phyloP scores from a whole-genome alignment of 495 filamentous ascomycete species.

The Neurospora sp. region DNA sequence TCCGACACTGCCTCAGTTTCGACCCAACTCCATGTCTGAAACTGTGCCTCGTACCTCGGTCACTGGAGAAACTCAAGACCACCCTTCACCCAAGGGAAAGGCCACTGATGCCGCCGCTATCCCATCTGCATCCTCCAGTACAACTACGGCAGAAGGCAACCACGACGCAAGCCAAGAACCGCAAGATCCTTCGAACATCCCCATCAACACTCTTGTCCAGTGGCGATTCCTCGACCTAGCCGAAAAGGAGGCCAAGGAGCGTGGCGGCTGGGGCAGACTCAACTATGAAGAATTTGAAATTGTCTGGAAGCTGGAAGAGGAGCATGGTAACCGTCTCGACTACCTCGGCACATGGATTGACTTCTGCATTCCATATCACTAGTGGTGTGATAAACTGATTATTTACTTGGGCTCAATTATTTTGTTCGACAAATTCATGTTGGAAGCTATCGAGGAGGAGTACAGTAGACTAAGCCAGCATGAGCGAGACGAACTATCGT shows the following conservation, averaged over 20 bases:
- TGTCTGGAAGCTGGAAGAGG: constrained; percentile 55
- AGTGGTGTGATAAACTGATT: neutral
- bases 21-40: constrained; percentile 20
- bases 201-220: constrained; percentile 26
- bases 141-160: neutral
- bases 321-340: constrained; percentile 44
- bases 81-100: neutral
- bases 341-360: constrained; percentile 83
- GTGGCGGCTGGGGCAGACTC: constrained; percentile 65
- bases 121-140: neutral
- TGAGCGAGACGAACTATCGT: neutral
- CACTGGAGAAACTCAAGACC: neutral
- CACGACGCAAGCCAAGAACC: neutral
- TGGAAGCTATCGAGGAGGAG: neutral
- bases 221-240: constrained; percentile 52
- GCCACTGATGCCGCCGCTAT: neutral
- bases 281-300: constrained; percentile 63
- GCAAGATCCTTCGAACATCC: constrained; percentile 3
- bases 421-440: neutral
- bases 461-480: neutral
- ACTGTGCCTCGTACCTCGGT: constrained; percentile 6
- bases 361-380: constrained; percentile 48
- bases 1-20: constrained; percentile 63
- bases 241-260: constrained; percentile 51
- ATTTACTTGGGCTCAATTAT: neutral